These are phyloP conservation scores for Fragaria vesca DNA, from an alignment of 306 rosid genomes.

Conservation along the genomic window DNA sequence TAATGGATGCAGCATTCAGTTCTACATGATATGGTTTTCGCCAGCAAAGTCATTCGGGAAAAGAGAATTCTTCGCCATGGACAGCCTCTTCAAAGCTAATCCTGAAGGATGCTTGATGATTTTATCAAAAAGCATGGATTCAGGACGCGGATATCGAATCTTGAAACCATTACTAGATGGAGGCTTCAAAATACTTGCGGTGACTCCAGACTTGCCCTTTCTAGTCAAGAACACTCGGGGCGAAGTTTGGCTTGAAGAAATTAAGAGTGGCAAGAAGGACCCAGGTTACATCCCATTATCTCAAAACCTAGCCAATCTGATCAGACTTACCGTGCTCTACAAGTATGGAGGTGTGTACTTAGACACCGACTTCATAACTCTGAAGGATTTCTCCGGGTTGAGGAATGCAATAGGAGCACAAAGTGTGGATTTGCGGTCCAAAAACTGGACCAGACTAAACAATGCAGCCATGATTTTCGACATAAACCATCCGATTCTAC, in stretches of 20 bases:
- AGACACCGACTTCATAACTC: constrained; percentile 46
- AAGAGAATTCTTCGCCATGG: background rate
- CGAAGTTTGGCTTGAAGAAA: background rate
- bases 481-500: constrained; percentile 51
- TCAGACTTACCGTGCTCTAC: constrained; percentile 40
- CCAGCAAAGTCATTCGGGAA: background rate
- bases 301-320: background rate
- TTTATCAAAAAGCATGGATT: background rate
- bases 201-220: background rate
- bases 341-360: constrained; percentile 56
- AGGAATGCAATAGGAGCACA: constrained; percentile 62
- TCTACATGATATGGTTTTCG: background rate
- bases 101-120: background rate
- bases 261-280: background rate
- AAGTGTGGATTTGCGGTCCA: constrained; percentile 26
- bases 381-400: constrained; percentile 39
- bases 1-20: background rate
- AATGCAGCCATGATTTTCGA: constrained; percentile 52
- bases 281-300: background rate
- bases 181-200: background rate
- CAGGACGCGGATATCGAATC: background rate
- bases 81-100: background rate
- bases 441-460: constrained; percentile 47
- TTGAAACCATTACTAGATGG: background rate
- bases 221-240: background rate